A percentile compares a stretch with the other conserved stretches of the same genome.
These are phyloP conservation scores for Coniochaeta prunicola DNA, from an alignment of 2,329 filamentous ascomycete genomes.

Conservation along the genomic window DNA sequence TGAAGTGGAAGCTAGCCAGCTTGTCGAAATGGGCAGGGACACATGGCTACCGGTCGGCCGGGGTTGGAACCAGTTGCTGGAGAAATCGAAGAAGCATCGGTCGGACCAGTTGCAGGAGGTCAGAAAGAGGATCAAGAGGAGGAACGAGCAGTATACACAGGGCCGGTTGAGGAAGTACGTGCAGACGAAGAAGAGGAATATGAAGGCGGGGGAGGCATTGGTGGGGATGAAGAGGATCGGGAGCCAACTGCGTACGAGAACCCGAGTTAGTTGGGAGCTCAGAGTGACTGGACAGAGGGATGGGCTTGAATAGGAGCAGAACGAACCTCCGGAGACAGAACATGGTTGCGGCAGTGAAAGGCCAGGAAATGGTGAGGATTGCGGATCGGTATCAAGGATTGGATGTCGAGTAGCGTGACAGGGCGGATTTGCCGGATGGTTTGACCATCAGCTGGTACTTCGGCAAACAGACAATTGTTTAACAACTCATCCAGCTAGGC, in stretches of 20 bases:
- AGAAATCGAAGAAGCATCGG: slow-evolving; percentile 88
- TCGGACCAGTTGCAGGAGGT: slow-evolving; percentile 88
- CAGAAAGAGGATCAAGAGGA: slow-evolving; percentile 89
- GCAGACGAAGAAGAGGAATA: slow-evolving; percentile 82
- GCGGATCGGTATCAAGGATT: background rate
- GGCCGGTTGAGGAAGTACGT: slow-evolving; percentile 95
- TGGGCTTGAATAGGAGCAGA: background rate
- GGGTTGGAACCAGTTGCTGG: slow-evolving; percentile 89
- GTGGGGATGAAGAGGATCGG: slow-evolving; percentile 84
- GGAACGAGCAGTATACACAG: slow-evolving; percentile 95
- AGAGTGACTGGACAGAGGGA: no score
- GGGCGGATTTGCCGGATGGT: background rate
- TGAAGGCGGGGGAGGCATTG: slow-evolving; percentile 77
- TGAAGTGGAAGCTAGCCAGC: background rate
- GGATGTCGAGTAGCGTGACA: background rate
- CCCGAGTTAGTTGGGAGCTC: slow-evolving; percentile 9
- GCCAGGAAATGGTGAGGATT: background rate
- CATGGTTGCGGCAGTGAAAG: slow-evolving; percentile 31
- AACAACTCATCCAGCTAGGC: background rate
- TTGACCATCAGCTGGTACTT: background rate
- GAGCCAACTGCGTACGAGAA: slow-evolving; percentile 55
- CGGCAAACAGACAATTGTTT: background rate
- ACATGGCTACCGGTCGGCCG: slow-evolving; percentile 38
- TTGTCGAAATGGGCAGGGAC: slow-evolving; percentile 14
- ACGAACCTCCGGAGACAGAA: slow-evolving; percentile 55